Base-by-base conservation (phyloP, 768 basidiomycete species). In the Rhizopogon roseolus region DNA sequence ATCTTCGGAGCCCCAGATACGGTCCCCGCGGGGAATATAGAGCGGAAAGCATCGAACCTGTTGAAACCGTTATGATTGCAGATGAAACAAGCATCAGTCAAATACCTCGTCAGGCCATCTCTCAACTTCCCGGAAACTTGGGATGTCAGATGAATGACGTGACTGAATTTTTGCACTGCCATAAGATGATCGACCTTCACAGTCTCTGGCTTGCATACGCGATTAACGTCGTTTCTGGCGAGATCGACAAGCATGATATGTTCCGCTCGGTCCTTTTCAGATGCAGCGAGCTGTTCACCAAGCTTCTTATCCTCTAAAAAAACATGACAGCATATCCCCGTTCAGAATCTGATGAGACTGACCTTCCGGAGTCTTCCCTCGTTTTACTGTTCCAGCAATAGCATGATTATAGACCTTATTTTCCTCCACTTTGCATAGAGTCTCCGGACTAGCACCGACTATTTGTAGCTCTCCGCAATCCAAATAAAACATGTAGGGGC, bases 171-270 rank as follows among this genome's bases (percentile, higher is more conserved):
- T 68, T 98, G 90, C 39, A 99, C 69, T 58, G 76, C 76, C 93
- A 98, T 97, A 53, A 99, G 78, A 54, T 90, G 85, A 70, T 98
- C 97, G 25, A 99, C 93, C 65, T 96, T 90, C 66, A 98, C 96
- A 0, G 96, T 96, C 67, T 85, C 83, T 6, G 97, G 93, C 61
- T 90, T 82, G 79, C 95, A 98, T 34, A 98, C 92, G 10, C 97
- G 85, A 68, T 99, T 98, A 52, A 99, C 96, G 65, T 99, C 97
- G 74, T 99, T 99, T 16, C 97, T 80, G 6, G 97, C 97, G 54
- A 99, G 81, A 71, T 99, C 97, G 53, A 98, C 93, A 54, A 99
- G 84, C 97, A 98, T 98, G 68, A 98, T 93, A 66, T 99, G 96
- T 66, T 99, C 97, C 40, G 97, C 94, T 29, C 92, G 81, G 65